Percentiles rank a stretch among this genome's conserved stretches.
These are phyloP conservation scores for Mycena amicta DNA, from an alignment of 768 basidiomycete species.

Conservation along the genomic window DNA sequence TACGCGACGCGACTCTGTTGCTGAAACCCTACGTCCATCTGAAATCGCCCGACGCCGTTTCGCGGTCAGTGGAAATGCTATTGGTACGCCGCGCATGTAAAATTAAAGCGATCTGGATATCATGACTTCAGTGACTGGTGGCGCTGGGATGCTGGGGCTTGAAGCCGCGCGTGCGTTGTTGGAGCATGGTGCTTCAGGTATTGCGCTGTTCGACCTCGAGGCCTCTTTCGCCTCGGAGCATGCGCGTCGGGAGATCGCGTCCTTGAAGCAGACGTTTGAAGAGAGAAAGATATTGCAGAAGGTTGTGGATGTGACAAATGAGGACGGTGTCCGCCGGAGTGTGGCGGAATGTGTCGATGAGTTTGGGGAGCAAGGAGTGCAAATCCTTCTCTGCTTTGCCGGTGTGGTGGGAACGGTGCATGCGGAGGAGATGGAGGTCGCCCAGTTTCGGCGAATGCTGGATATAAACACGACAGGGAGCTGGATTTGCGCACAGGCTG, in stretches of 20 bases:
- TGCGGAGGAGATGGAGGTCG: conserved; percentile 32
- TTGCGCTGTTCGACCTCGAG: conserved; percentile 35
- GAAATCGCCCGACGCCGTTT: conserved; percentile 39
- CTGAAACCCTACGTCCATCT: conserved; percentile 15
- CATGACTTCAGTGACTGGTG: conserved; percentile 42
- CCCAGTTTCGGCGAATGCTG: conserved; percentile 40
- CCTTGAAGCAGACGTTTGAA: conserved; percentile 33
- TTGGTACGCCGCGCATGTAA: conserved; percentile 30
- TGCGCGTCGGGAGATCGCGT: conserved; percentile 20
- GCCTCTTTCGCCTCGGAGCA: conserved; percentile 28
- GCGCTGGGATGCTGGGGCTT: conserved; percentile 42
- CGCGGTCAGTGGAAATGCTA: conserved; percentile 41
- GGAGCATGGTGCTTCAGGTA: conserved; percentile 44
- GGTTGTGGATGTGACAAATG: conserved; percentile 40
- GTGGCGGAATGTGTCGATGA: conserved; percentile 27
- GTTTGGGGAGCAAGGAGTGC: conserved; percentile 32
- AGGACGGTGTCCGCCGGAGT: conserved; percentile 25
- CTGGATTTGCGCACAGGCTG: conserved; percentile 47
- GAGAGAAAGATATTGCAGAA: conserved; percentile 34
- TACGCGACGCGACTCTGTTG: conserved; percentile 18
- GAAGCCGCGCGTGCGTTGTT: conserved; percentile 42
- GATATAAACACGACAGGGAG: conserved; percentile 49
- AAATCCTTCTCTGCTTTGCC: conserved; percentile 46
- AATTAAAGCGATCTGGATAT: neutral
- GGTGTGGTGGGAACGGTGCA: conserved; percentile 40